A percentile compares a stretch with the other conserved stretches of the same genome.
phyloP scores from a whole-genome alignment of 169 alveolate species.

The Amoebophrya sp. region DNA sequence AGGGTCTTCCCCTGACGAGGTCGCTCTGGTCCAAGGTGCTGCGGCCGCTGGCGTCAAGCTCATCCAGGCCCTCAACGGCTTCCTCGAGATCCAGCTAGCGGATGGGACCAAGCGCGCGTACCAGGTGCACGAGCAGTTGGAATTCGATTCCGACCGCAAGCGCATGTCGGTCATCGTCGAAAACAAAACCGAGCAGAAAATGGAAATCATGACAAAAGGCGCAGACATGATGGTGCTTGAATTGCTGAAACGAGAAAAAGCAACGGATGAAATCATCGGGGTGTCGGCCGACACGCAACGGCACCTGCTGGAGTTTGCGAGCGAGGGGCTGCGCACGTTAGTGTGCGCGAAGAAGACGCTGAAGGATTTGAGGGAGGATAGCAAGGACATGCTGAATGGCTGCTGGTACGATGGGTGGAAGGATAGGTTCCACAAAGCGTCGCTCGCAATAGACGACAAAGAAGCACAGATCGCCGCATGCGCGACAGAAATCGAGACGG shows the following conservation, averaged over 20 bases:
- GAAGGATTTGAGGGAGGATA: not conserved
- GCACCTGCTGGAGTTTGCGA: not conserved
- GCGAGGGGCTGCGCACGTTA: not conserved
- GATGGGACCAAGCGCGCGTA: not conserved
- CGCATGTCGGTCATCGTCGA: constrained; percentile 79
- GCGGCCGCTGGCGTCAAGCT: constrained; percentile 51
- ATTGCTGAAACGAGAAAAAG: constrained; percentile 45
- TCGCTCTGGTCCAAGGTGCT: constrained; percentile 58
- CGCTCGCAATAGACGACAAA: not conserved
- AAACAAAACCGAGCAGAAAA: not conserved
- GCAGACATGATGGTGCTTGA: constrained; percentile 57
- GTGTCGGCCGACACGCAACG: no score
- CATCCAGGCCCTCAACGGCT: constrained; percentile 32
- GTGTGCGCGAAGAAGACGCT: not conserved
- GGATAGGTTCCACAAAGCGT: not conserved
- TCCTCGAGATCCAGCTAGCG: not conserved
- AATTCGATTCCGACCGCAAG: constrained; percentile 80
- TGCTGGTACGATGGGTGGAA: not conserved
- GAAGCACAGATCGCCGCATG: constrained; percentile 23
- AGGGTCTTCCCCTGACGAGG: constrained; percentile 67
- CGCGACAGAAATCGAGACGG: constrained; percentile 57
- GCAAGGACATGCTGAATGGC: not conserved
- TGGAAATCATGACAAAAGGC: constrained; percentile 50
- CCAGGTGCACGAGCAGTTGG: constrained; percentile 52
- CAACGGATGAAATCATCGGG: not conserved